phyloP scores from a whole-genome alignment of 306 rosid species.

The Prunus fruticosa region DNA sequence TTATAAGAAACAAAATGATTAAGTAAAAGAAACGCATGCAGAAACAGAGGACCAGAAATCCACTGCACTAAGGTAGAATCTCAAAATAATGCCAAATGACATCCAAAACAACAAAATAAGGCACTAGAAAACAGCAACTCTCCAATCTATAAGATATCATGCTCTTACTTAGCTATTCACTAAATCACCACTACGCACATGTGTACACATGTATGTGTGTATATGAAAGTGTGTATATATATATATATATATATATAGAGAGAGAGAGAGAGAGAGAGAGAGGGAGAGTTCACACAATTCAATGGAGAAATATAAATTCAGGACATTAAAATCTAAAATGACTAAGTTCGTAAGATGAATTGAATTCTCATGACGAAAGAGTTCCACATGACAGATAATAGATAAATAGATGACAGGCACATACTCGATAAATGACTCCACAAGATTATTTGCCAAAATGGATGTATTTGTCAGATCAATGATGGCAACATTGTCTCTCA shows the following conservation, averaged over 20 bases:
- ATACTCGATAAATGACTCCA: slow-evolving; percentile 49
- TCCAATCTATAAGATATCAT: background rate
- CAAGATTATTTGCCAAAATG: slow-evolving; percentile 73
- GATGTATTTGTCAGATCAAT: slow-evolving; percentile 81
- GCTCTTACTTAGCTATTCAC: background rate
- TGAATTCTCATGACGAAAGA: too few relatives aligned
- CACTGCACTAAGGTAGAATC: background rate
- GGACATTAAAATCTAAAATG: too few relatives aligned
- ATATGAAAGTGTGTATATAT: too few relatives aligned
- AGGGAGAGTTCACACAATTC: too few relatives aligned
- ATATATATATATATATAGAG: too few relatives aligned
- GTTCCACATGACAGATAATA: too few relatives aligned
- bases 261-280: too few relatives aligned
- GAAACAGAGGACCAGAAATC: background rate
- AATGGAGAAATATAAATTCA: too few relatives aligned
- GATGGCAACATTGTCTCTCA: slow-evolving; percentile 78
- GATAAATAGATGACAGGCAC: too few relatives aligned
- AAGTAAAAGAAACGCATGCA: too few relatives aligned
- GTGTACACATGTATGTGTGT: background rate
- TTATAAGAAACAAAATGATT: too few relatives aligned
- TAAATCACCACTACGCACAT: background rate
- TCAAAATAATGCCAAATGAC: background rate
- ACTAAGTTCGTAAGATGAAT: too few relatives aligned
- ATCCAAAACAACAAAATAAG: background rate
- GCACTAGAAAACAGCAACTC: background rate